phyloP scores from a whole-genome alignment of 1,284 basidiomycete genomes.

The Microbotryomycetes sp. region DNA sequence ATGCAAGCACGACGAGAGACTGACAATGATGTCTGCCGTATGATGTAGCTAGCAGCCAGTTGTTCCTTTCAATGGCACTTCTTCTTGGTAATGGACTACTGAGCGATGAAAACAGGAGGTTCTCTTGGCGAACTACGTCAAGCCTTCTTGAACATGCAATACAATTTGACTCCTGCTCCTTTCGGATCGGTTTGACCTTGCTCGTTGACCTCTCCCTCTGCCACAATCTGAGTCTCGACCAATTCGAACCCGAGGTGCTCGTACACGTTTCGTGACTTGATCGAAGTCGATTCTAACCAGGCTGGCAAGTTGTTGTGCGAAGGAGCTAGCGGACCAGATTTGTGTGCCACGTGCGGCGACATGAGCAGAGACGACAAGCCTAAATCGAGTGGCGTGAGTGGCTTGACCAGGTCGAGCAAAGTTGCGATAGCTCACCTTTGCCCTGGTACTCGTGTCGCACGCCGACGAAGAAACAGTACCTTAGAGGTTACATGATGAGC shows the following conservation, averaged over 20 bases:
- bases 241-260: not conserved
- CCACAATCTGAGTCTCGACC: not conserved
- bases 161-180: not conserved
- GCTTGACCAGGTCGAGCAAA: too few relatives aligned
- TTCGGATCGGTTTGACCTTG: not conserved
- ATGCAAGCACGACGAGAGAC: too few relatives aligned
- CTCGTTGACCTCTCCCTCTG: not conserved
- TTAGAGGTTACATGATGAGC: not conserved
- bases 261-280: not conserved
- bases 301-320: not conserved
- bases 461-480: not conserved
- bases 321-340: not conserved
- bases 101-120: too few relatives aligned
- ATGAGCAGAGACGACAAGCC: not conserved
- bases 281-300: not conserved
- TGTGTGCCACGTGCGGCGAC: not conserved
- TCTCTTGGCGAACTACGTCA: too few relatives aligned
- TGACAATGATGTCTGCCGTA: too few relatives aligned
- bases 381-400: not conserved
- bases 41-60: too few relatives aligned
- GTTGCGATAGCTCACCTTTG: not conserved
- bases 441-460: not conserved
- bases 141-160: too few relatives aligned
- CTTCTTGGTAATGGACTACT: too few relatives aligned
- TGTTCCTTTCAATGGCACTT: too few relatives aligned